Evolutionary conservation across 495 filamentous ascomycete genomes (phyloP).

Genomic region (Pseudomonodictys pantanalensis): DNA sequence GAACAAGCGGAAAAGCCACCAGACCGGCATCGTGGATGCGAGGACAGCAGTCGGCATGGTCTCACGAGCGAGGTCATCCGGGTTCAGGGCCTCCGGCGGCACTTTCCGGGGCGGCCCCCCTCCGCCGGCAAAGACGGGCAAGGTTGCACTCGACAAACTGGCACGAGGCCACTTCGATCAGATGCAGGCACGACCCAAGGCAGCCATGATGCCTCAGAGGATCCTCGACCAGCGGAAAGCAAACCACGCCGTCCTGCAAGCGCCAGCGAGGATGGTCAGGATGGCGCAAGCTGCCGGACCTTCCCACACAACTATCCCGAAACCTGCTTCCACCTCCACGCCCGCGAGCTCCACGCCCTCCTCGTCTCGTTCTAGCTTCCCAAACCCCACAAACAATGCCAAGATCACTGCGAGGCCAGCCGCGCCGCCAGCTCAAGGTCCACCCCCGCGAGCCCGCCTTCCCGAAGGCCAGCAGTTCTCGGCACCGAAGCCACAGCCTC

Average conservation of each 20-base stretch:
- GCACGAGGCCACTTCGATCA: slow-evolving; percentile 18
- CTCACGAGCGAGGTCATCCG: not conserved
- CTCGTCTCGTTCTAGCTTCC: not conserved
- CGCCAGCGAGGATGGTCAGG: slow-evolving; percentile 8
- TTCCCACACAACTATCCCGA: slow-evolving; percentile 1
- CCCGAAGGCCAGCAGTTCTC: slow-evolving; percentile 14
- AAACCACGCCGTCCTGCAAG: slow-evolving; percentile 1
- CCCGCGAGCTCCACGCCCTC: too few species aligned
- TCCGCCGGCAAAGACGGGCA: slow-evolving; percentile 23
- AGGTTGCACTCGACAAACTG: slow-evolving; percentile 22
- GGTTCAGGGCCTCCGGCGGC: not conserved
- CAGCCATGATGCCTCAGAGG: slow-evolving; percentile 13
- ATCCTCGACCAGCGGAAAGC: slow-evolving; percentile 20
- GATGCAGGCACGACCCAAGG: slow-evolving; percentile 20
- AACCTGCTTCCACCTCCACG: slow-evolving; percentile 1
- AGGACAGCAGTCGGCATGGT: not conserved
- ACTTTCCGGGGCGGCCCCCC: not conserved
- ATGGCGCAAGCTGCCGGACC: slow-evolving; percentile 8
- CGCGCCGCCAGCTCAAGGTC: not conserved
- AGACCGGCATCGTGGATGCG: slow-evolving; percentile 24
- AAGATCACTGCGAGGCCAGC: not conserved
- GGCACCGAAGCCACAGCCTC: slow-evolving; percentile 9
- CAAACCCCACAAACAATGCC: not conserved
- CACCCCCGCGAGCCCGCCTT: not conserved
- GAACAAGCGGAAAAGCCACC: slow-evolving; percentile 21